These are phyloP conservation scores for Sarocladium kiliense DNA, from an alignment of 2,329 filamentous ascomycete species.

Conservation along the genomic window DNA sequence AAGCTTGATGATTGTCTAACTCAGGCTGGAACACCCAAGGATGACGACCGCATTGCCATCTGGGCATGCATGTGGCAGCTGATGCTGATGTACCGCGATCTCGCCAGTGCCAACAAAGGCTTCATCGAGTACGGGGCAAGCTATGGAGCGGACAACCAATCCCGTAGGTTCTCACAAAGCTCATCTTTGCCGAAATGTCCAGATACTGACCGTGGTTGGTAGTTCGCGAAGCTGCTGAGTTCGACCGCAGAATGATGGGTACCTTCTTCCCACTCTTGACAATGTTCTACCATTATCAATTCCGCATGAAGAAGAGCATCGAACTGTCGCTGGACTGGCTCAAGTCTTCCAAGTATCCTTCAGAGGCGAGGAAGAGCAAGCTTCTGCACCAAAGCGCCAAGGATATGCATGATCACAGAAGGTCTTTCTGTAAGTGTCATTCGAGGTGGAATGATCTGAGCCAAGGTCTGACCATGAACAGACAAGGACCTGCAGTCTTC, in stretches of 20 bases:
- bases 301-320: slow-evolving; percentile 34
- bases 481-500: slow-evolving; percentile 27
- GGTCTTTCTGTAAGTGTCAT: slow-evolving; percentile 28
- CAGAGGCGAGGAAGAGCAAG: slow-evolving; percentile 20
- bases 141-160: slow-evolving; percentile 1
- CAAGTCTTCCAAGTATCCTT: slow-evolving; percentile 22
- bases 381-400: slow-evolving; percentile 22
- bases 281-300: slow-evolving; percentile 35
- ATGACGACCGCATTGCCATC: slow-evolving; percentile 35
- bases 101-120: slow-evolving; percentile 26
- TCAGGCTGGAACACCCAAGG: slow-evolving; percentile 29
- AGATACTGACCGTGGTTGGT: background rate
- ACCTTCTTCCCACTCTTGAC: slow-evolving; percentile 32
- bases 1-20: slow-evolving; percentile 33
- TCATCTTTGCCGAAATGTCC: background rate
- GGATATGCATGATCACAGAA: slow-evolving; percentile 28
- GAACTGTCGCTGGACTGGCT: slow-evolving; percentile 34
- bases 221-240: background rate
- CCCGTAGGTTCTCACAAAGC: slow-evolving; percentile 7
- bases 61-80: slow-evolving; percentile 46
- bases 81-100: slow-evolving; percentile 42
- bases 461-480: slow-evolving; percentile 17
- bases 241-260: slow-evolving; percentile 14
- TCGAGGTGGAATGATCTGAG: background rate
- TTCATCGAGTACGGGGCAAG: slow-evolving; percentile 7